These are phyloP conservation scores for Spatholobus suberectus DNA, from an alignment of 306 rosid genomes.

Conservation along the genomic window DNA sequence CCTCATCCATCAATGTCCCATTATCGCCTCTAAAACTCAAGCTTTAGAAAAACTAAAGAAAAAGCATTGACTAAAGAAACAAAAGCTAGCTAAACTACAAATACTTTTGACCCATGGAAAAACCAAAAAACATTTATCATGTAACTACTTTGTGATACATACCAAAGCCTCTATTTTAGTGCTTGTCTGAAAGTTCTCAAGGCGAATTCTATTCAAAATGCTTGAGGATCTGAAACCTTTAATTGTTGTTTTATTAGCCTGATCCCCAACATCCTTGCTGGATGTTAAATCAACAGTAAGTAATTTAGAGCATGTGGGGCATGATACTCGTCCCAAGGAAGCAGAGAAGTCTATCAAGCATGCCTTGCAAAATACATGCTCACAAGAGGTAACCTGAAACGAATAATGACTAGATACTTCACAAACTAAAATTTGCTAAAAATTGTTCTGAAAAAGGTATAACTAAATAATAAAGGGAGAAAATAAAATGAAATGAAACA, in stretches of 20 bases:
- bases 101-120: neutral
- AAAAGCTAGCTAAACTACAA: conserved; percentile 7
- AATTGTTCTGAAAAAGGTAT: neutral
- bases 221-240: conserved; percentile 89
- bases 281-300: conserved; percentile 80
- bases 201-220: conserved; percentile 78
- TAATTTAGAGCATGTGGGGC: conserved; percentile 85
- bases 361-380: conserved; percentile 81
- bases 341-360: conserved; percentile 74
- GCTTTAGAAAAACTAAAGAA: neutral
- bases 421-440: conserved; percentile 3
- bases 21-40: neutral
- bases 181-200: conserved; percentile 90
- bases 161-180: conserved; percentile 99
- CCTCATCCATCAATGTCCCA: neutral
- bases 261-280: conserved; percentile 49
- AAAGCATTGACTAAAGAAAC: neutral
- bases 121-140: neutral
- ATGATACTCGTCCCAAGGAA: conserved; percentile 68
- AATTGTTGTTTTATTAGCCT: conserved; percentile 60
- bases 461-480: neutral
- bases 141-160: conserved; percentile 42
- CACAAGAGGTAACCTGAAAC: conserved; percentile 84
- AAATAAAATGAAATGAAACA: neutral
- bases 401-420: conserved; percentile 14